Base-by-base conservation (phyloP, 371 early-diverging fungal species). In the Dichotomocladium elegans region DNA sequence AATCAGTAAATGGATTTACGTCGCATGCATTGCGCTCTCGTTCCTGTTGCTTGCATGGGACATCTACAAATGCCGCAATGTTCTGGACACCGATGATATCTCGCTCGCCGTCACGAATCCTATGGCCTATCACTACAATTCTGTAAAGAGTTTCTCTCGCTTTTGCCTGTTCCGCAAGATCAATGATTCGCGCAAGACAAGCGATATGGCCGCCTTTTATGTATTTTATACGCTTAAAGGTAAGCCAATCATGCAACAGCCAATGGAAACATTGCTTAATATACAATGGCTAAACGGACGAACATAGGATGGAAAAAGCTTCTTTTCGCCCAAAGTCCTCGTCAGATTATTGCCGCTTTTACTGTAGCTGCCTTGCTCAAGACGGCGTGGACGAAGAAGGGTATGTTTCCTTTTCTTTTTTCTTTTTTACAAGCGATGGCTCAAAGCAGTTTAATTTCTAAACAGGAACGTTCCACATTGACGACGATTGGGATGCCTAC, bases 151-250 rank as follows among this genome's bases (percentile, higher is more conserved):
- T 17, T 93, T 88, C 64, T 58, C 81, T 7, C 84, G 91, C 63
- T 94, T 81, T 58, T 93, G 95, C 71, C 77, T 94, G 43, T 91
- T 93, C 61, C 57, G 68, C 6, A 80, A 86, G 30, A 88, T 94
- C 56, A 77, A 89, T 41, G 69, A 77, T 41, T 81, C 86, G 0
- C 75, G 82, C 26, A 86, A 75, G 63, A 55, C 60, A 28, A 74
- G 74, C 9, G 95, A 95, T 56, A 63, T 73, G 2, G 44, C 89
- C 8, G 91, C 93, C n/a, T 92, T 92, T 65, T 93, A 83, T 72
- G 89, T 91, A 14, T 94, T 90, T 66, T 93, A 91, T 65, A 77
- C 82, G 9, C 80, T 93, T 48, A 88, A 90, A 75, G 88, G 90
- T 84, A 74, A 12, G 10, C 10, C 34, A 33, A 33, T 10, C 10